Conservation (phyloP, 2,329 filamentous ascomycete genomes). For the Fusarium vanettenii region DNA sequence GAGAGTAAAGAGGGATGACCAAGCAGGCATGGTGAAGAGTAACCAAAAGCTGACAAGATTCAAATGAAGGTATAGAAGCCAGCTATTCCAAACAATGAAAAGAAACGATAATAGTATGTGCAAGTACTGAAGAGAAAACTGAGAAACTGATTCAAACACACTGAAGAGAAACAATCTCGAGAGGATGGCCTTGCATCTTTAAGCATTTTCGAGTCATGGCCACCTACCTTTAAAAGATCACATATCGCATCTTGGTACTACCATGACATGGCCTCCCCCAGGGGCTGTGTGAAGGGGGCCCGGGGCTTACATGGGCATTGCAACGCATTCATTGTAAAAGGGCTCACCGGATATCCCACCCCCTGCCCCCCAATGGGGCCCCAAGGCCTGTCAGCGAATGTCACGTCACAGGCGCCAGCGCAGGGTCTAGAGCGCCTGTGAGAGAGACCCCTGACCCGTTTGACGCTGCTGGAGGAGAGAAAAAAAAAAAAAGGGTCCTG, state of each 20-base stretch:
- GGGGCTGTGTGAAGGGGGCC: neutral
- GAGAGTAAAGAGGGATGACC: constrained; percentile 15
- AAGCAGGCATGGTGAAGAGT: constrained; percentile 19
- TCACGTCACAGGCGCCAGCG: neutral
- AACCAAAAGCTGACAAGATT: neutral
- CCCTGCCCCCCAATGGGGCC: neutral
- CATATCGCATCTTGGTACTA: neutral
- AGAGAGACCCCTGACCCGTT: neutral
- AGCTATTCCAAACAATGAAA: neutral
- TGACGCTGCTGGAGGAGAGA: neutral
- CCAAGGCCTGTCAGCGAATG: neutral
- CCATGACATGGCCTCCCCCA: neutral
- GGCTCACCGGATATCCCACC: neutral
- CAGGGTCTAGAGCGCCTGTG: neutral
- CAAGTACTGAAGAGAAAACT: neutral
- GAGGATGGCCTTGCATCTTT: neutral
- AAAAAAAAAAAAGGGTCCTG: neutral
- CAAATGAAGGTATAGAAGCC: neutral
- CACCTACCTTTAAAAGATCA: neutral
- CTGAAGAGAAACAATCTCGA: neutral
- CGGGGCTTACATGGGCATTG: neutral
- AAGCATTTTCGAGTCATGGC: neutral
- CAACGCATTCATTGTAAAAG: neutral
- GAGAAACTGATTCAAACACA: neutral
- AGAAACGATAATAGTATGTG: neutral